Base-by-base conservation (phyloP, 352 stramenopile genomes). In the Peronosclerospora sorghi region DNA sequence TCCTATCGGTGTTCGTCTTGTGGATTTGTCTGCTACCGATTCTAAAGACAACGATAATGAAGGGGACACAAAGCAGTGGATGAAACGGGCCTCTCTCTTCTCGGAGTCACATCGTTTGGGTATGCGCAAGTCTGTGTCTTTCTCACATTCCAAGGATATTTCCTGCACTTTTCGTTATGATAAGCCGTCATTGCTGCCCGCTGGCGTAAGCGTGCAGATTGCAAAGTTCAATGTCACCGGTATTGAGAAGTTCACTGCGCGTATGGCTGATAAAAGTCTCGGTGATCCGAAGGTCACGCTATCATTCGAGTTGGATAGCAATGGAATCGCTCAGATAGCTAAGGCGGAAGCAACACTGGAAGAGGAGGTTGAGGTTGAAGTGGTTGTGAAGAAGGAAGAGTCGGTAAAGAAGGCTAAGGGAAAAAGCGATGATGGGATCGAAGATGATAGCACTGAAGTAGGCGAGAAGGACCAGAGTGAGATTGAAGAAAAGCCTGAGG, bases 121-220 rank as follows among this genome's bases (percentile, higher is more conserved):
- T 35, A 61, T 86, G 2, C 95, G 95, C 55, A 97, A 97, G 65
- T 93, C 83, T 4, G 92, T 98, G 56, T 88, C 88, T n/a, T 97
- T 98, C 56, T 78, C 86, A 34, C 83, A 97, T 53, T 84, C 93
- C 41, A 65, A 74, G 29, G 88, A 98, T 58, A 63, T 97, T 20
- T 72, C 89, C 15, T 93, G 81, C 51, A 83, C 82, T 26, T 82
- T 97, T 36, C 79, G 86, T 27, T 97, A 97, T 64, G 81, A 95
- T 52, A 83, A 95, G 52, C 65, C 65, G 24, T 86, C 82, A 4
- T 65, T 70, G 21, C 61, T 97, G 17, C 87, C 89, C 15, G 56
- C 48, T 5, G 65, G 68, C 39, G 65, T 68, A 43, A 83, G 55
- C 47, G 46, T 71, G n/a, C 63, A 83, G n/a, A 86, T 97, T 54